Base-by-base conservation (phyloP, 2,329 filamentous ascomycete species). In the Fusarium pininemorale region DNA sequence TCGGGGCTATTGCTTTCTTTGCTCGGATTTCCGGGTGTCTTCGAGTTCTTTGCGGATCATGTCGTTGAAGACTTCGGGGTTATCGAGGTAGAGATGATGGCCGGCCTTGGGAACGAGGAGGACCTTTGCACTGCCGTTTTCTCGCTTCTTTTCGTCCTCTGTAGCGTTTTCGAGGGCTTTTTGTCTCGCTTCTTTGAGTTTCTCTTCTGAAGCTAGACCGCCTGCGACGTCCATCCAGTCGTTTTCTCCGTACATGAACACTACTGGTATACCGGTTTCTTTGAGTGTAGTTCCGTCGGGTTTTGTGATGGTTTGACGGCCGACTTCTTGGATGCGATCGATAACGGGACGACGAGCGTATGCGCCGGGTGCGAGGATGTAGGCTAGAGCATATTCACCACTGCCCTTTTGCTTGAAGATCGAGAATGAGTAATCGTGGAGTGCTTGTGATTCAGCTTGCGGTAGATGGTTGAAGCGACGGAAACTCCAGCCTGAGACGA, bases 141-240 rank as follows among this genome's bases (percentile, higher is more conserved):
- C 96, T 7, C 84, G 84, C 66, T 85, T 83, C 81, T 87, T 90
- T 82, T 97, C 93, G 65, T 94, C 92, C 3, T 87, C 85, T 1
- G 88, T 92, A 28, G 89, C 93, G 28, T 87, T 82, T 18, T 87
- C 83, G 7, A 98, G 83, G 1, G 88, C 86, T 56, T 89, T 88
- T 32, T 84, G 83, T 73, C 89, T 89, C 72, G 92, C 90, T 66
- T 91, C 87, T 69, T 94, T 91, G 18, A 98, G 88, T 81, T 93
- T 95, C 82, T 95, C 90, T 79, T 93, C 90, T 0, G 95, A 91
- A 0, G 93, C 94, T 53, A 91, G 90, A 0, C 96, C 96, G 35
- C 95, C 96, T 0, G 91, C 90, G 14, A 96, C 91, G 75, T 99
- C 96, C 96, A 99, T 99, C 96, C 96, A 99, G 85, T 99, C 96